Conservation (phyloP, 2,329 filamentous ascomycete genomes). For the Simplicillium sp. region DNA sequence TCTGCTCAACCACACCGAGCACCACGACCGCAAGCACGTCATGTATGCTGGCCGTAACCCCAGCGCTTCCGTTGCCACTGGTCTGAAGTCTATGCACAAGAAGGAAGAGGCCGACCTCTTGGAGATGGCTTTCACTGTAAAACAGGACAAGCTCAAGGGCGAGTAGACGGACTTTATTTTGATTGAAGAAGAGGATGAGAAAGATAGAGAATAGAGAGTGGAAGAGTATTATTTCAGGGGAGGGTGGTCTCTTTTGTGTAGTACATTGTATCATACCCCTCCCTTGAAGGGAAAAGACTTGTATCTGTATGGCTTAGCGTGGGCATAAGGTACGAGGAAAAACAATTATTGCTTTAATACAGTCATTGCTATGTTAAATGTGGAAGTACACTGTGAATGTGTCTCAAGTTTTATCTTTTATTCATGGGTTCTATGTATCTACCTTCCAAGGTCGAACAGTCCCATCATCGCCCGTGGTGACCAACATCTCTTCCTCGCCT, state of each 20-base stretch:
- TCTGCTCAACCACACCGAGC: conserved; percentile 80
- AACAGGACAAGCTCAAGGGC: conserved; percentile 61
- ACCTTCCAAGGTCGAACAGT: conserved; percentile 75
- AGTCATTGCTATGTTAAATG: conserved; percentile 2
- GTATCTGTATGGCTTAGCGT: conserved; percentile 11
- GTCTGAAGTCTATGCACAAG: conserved; percentile 76
- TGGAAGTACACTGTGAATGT: background rate
- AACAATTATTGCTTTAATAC: background rate
- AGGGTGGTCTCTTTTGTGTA: conserved; percentile 18
- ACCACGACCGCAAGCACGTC: conserved; percentile 90
- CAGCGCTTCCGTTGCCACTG: conserved; percentile 88
- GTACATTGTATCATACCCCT: conserved; percentile 21
- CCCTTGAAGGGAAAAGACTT: conserved; percentile 15
- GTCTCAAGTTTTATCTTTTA: too few relatives aligned
- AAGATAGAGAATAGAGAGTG: conserved; percentile 3
- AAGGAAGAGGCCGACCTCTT: conserved; percentile 89
- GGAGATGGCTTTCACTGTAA: conserved; percentile 53
- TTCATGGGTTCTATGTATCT: conserved; percentile 4
- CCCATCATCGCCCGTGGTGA: conserved; percentile 90
- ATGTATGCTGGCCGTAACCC: conserved; percentile 95
- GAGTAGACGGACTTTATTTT: conserved; percentile 34
- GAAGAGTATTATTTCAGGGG: conserved; percentile 10
- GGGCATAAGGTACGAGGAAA: conserved; percentile 13
- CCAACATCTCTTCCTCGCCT: conserved; percentile 68
- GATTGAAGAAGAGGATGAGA: conserved; percentile 1